These are phyloP conservation scores for Trametes cubensis DNA, from an alignment of 768 basidiomycete genomes.

Conservation along the genomic window DNA sequence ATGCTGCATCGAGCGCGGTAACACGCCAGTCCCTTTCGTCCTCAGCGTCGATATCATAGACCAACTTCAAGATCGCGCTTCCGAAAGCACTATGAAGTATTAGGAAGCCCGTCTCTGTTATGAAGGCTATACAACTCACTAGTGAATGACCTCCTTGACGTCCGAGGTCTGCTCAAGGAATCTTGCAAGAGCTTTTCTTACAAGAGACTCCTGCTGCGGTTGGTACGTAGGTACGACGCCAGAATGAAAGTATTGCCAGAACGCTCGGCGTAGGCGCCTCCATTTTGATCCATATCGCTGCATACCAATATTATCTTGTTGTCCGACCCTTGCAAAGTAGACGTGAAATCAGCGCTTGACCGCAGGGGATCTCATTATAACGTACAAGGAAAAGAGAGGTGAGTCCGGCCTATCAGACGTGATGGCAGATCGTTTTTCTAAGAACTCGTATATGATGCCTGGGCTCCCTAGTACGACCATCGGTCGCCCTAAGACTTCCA, in stretches of 20 bases:
- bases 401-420: slow-evolving; percentile 31
- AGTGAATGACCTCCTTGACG: background rate
- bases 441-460: slow-evolving; percentile 29
- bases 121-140: background rate
- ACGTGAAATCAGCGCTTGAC: too few species aligned
- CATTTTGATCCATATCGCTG: slow-evolving; percentile 10
- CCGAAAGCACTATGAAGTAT: slow-evolving; percentile 1
- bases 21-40: slow-evolving; percentile 18
- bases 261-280: slow-evolving; percentile 10
- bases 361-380: too few species aligned
- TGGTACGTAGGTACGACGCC: background rate
- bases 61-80: background rate
- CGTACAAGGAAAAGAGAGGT: slow-evolving; percentile 2
- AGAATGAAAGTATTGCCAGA: slow-evolving; percentile 15
- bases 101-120: too few species aligned
- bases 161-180: slow-evolving; percentile 5
- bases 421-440: slow-evolving; percentile 33
- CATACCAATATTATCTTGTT: slow-evolving; percentile 1
- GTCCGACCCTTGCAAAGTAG: background rate
- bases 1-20: slow-evolving; percentile 17
- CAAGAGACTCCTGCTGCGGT: background rate
- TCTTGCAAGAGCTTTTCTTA: slow-evolving; percentile 10
- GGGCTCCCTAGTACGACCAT: slow-evolving; percentile 30
- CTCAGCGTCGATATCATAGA: background rate
- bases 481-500: background rate